These are phyloP conservation scores for Capsella rubella DNA, from an alignment of 441 rosid species.

Conservation along the genomic window DNA sequence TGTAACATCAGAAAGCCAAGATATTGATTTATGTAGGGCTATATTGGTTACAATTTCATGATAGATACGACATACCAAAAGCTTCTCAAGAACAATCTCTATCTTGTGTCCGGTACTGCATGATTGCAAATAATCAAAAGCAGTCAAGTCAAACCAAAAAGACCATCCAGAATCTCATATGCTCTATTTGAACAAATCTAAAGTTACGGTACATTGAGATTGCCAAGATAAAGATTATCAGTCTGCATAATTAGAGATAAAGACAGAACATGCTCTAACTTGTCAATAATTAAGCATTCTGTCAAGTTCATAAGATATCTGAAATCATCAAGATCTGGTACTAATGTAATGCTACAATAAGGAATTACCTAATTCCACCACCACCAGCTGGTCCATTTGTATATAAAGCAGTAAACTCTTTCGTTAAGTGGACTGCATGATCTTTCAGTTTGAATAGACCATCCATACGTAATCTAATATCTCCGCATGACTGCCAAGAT, in stretches of 20 bases:
- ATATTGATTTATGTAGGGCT: slow-evolving; percentile 7
- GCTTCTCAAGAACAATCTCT: slow-evolving; percentile 74
- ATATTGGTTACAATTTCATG: slow-evolving; percentile 4
- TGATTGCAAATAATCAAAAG: slow-evolving; percentile 20
- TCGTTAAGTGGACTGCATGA: slow-evolving; percentile 65
- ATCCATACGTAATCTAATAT: slow-evolving; percentile 85
- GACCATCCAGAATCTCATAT: slow-evolving; percentile 12
- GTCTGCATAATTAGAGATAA: background rate
- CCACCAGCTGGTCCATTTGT: slow-evolving; percentile 99
- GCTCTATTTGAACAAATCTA: slow-evolving; percentile 2
- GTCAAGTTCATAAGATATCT: slow-evolving; percentile 18
- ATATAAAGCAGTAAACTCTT: slow-evolving; percentile 83
- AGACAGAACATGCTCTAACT: background rate
- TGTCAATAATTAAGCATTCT: background rate
- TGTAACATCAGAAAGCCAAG: slow-evolving; percentile 24
- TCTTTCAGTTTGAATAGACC: slow-evolving; percentile 77
- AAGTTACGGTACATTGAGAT: slow-evolving; percentile 11
- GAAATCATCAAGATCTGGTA: slow-evolving; percentile 28
- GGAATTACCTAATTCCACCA: slow-evolving; percentile 82
- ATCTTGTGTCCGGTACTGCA: slow-evolving; percentile 87
- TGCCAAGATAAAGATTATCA: slow-evolving; percentile 13
- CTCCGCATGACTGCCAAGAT: slow-evolving; percentile 47
- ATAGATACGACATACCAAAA: slow-evolving; percentile 57
- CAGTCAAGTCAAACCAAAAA: slow-evolving; percentile 31
- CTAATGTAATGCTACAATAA: slow-evolving; percentile 28